phyloP scores from a whole-genome alignment of 2,329 filamentous ascomycete genomes.

The Aspergillus sp. region DNA sequence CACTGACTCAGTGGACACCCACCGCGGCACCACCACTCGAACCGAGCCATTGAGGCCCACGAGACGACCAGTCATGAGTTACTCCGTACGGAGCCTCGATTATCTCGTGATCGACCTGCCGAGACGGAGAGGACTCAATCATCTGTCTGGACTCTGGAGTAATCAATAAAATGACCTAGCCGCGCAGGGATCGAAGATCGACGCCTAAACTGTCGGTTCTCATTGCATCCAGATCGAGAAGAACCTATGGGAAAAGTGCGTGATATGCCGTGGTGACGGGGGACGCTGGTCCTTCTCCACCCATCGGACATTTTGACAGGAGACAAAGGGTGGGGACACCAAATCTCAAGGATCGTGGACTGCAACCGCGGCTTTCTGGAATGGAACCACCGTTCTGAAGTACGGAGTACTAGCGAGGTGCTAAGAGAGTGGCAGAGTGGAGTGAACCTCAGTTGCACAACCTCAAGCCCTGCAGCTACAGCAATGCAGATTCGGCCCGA shows the following conservation, averaged over 20 bases:
- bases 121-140: too few relatives aligned
- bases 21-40: background rate
- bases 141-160: too few relatives aligned
- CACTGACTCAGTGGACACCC: background rate
- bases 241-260: background rate
- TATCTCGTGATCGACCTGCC: background rate
- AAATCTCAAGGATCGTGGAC: too few relatives aligned
- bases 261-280: background rate
- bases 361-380: too few relatives aligned
- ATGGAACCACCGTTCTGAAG: too few relatives aligned
- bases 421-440: background rate
- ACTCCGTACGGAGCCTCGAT: too few relatives aligned
- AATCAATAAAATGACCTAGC: constrained; percentile 1
- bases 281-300: background rate
- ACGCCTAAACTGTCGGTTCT: constrained; percentile 5
- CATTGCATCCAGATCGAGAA: constrained; percentile 5
- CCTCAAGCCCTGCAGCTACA: constrained; percentile 13
- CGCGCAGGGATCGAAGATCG: constrained; percentile 11
- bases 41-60: background rate
- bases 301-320: too few relatives aligned
- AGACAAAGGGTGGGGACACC: too few relatives aligned
- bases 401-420: too few relatives aligned
- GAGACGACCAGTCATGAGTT: background rate
- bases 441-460: constrained; percentile 7
- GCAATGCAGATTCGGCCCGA: constrained; percentile 18